phyloP scores from a whole-genome alignment of 2,329 filamentous ascomycete species.

The Trichoderma brevicompactum region DNA sequence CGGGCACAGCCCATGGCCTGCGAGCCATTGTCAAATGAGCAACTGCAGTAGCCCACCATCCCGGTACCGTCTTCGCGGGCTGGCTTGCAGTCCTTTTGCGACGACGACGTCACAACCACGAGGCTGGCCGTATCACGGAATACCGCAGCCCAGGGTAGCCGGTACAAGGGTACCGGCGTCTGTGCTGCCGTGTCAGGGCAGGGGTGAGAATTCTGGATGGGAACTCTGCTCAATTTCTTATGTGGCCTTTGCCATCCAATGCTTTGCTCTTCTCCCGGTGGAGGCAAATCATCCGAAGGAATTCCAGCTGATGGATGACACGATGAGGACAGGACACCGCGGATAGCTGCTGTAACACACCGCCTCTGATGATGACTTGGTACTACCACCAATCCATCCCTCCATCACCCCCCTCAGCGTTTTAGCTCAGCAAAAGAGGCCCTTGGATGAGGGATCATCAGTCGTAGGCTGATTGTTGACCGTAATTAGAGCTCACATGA shows the following conservation, averaged over 20 bases:
- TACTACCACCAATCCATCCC: background rate
- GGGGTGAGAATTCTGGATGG: background rate
- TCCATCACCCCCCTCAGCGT: background rate
- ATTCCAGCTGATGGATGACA: conserved; percentile 4
- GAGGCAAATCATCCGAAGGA: conserved; percentile 1
- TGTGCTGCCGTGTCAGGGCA: background rate
- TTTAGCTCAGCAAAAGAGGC: conserved; percentile 18
- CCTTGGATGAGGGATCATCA: conserved; percentile 4
- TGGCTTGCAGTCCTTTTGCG: conserved; percentile 30
- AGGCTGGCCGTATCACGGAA: conserved; percentile 26
- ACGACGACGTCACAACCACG: conserved; percentile 28
- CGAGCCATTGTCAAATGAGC: conserved; percentile 45
- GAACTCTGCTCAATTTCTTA: too few relatives aligned
- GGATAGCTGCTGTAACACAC: conserved; percentile 26
- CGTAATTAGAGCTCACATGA: conserved; percentile 13
- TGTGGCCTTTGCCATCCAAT: background rate
- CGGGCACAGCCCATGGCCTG: conserved; percentile 11
- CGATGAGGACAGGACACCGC: background rate
- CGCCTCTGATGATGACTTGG: conserved; percentile 20
- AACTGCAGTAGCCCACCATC: conserved; percentile 37
- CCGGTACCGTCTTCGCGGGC: conserved; percentile 35
- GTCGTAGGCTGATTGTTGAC: conserved; percentile 2
- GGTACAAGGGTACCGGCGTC: background rate
- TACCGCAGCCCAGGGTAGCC: conserved; percentile 13
- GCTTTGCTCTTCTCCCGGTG: conserved; percentile 3